These are phyloP conservation scores for Alisma plantagoaquatica DNA, from an alignment of 106 monocot species.

Conservation along the genomic window DNA sequence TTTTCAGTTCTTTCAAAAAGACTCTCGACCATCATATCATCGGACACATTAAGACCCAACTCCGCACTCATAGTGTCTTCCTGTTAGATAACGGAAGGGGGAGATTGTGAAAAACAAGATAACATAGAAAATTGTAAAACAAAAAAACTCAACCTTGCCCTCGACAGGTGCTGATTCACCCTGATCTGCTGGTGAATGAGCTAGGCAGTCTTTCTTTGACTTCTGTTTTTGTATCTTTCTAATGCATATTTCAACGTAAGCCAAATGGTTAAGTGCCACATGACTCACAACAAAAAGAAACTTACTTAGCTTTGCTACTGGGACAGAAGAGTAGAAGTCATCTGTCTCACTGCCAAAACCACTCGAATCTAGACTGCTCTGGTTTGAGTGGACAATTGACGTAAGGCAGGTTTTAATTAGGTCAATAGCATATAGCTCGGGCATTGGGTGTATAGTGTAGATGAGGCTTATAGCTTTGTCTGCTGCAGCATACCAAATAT, in stretches of 20 bases:
- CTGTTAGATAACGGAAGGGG: too few species aligned
- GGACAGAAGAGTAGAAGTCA: conserved; percentile 17
- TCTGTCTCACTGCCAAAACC: conserved; percentile 11
- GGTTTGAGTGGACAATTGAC: conserved; percentile 31
- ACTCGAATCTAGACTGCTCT: conserved; percentile 18
- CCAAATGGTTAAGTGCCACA: conserved; percentile 78
- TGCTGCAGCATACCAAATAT: conserved; percentile 82
- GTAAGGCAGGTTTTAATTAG: conserved; percentile 41
- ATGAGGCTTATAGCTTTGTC: conserved; percentile 86
- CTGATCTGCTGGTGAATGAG: too few species aligned
- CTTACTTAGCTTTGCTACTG: conserved; percentile 52
- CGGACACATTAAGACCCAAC: conserved; percentile 71
- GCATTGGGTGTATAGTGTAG: conserved; percentile 70
- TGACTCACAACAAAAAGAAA: conserved; percentile 85
- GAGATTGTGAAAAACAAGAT: background rate
- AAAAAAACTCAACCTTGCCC: conserved; percentile 18
- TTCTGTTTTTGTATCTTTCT: conserved; percentile 68
- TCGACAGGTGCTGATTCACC: conserved; percentile 10
- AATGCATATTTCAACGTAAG: conserved; percentile 72
- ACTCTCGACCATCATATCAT: conserved; percentile 67
- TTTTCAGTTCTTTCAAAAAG: conserved; percentile 86
- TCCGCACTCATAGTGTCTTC: conserved; percentile 79
- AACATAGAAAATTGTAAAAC: background rate
- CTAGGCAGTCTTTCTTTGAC: too few species aligned
- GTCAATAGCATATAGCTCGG: conserved; percentile 73